Evolutionary conservation across 1,284 basidiomycete species (phyloP), one percentile per base, ranked within the genome.

Genomic region (Coniferiporia sulphurascens): DNA sequence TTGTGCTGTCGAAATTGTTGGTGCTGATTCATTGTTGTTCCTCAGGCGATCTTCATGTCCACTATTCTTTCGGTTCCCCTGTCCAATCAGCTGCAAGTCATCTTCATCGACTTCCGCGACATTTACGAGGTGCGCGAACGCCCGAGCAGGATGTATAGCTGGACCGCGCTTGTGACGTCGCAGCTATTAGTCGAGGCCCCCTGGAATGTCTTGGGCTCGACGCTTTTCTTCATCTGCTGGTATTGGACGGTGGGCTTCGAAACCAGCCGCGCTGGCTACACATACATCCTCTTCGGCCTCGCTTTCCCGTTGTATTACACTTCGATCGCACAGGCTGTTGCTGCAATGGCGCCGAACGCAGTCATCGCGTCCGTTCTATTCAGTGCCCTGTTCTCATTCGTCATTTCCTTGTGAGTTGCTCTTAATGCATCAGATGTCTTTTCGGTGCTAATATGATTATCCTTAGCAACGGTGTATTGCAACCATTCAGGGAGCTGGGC

Each of bases 1-100:
- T 48, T 67, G 7, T 67, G 10, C 8, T 8, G 13, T 49, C 1
- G 22, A 51, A 51, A 63, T 52, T 49, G 45, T 70, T 61, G 83
- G 77, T 69, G 80, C 82, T 69, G 81, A 70, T 62, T 79, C 58
- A 75, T 56, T 38, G 73, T 68, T n/a, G 51, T 17, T 70, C 62
- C 78, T 58, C 76, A 76, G 77, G 67, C 78, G 0, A 74, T 78
- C 52, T 82, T 80, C 70, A 77, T 81, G 76, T 69, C 71, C 21
- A 74, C 74, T 9, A 75, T 81, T 58, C 65, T 80, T 9, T 68
- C 69, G 60, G 74, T 74, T 1, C 78, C 79, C 1, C 67, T 79
- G n/a, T 70, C 75, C 22, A 78, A 77, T 62, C 78, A 80, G 64
- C 66, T 82, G 1, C 78, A 80, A 63, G 74, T 76, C 3, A 73